Evolutionary conservation across 2,329 filamentous ascomycete genomes (phyloP), one percentile per base, ranked within the genome.

Genomic region (Pseudopyrenochaeta lycopersici): DNA sequence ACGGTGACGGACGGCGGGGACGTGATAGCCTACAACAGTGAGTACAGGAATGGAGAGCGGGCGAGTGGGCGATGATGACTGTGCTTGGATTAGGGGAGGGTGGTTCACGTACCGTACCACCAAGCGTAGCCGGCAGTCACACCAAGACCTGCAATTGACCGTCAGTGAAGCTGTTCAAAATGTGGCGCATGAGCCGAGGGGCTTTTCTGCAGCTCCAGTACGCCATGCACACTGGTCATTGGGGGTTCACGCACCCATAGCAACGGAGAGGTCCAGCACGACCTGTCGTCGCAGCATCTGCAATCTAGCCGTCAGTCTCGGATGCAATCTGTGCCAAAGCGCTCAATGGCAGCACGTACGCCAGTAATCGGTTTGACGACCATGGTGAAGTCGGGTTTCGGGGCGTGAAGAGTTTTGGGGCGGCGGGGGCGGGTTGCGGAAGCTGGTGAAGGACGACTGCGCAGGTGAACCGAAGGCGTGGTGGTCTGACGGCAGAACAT

Each of bases 221-320:
- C 14, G 49, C 33, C 27, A 30, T 44, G 40, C 27, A 35, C 17
- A 43, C 20, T 44, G 38, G 32, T 15, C 42, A 40, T 14, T 6
- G 23, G 15, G 11, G 29, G 17, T 11, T 3, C 49, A 81, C 85
- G 76, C 80, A 88, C 87, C 87, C 70, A 87, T 78, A 63, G 85
- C 84, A 72, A 88, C 85, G 70, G 84, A 85, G 68, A 90, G 79
- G 77, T 90, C 86, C 66, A 89, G 81, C 66, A 90, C 86, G 55
- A 89, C 79, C 72, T 81, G 81, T 74, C 84, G 82, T 75, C 85
- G 84, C 78, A 89, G 84, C 83, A 88, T 88, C 86, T 88, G 69
- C 53, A 57, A 31, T 45, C 51, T 60, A 56, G 55, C 64, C 53
- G 62, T 74, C 70, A 74, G 70, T 56, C 40, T 53, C 46, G 44